phyloP scores from a whole-genome alignment of 352 stramenopile genomes.

The Pythium brassicae region DNA sequence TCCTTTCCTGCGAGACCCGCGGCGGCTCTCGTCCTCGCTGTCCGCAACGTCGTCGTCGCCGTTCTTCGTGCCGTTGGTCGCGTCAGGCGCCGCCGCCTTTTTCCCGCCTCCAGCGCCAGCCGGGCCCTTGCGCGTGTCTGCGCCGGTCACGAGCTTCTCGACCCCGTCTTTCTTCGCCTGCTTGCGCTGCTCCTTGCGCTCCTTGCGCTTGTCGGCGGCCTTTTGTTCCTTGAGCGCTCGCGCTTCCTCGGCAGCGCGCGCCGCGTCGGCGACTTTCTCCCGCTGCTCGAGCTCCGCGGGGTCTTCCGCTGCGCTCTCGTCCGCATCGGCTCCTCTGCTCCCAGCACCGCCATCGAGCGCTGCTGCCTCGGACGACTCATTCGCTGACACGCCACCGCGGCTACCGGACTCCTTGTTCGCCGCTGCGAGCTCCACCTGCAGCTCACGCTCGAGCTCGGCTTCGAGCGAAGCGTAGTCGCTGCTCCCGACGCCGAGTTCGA shows the following conservation, averaged over 20 bases:
- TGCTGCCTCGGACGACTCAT: not conserved
- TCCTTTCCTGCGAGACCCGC: constrained; percentile 10
- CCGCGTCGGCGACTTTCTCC: constrained; percentile 28
- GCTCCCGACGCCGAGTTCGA: constrained; percentile 46
- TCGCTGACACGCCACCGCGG: not conserved
- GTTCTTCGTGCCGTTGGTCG: constrained; percentile 1
- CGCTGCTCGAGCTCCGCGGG: constrained; percentile 19
- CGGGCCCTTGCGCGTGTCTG: constrained; percentile 20
- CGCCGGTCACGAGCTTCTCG: constrained; percentile 56
- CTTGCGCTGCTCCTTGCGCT: constrained; percentile 82
- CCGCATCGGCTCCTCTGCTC: too few relatives aligned
- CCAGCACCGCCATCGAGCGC: not conserved
- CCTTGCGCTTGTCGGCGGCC: constrained; percentile 67
- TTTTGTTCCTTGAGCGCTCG: constrained; percentile 74
- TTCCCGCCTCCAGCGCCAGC: constrained; percentile 24
- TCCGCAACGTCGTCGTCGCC: constrained; percentile 2
- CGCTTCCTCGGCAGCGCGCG: constrained; percentile 38
- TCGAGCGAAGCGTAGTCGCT: constrained; percentile 52
- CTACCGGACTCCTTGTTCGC: constrained; percentile 23
- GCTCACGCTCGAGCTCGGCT: constrained; percentile 50
- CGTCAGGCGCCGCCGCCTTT: not conserved
- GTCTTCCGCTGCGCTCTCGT: constrained; percentile 4
- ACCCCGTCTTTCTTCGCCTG: constrained; percentile 77
- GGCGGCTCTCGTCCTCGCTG: constrained; percentile 12
- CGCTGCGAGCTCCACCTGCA: constrained; percentile 53